These are phyloP conservation scores for Leccinum disarticulatum DNA, from an alignment of 768 basidiomycete genomes.

Conservation along the genomic window DNA sequence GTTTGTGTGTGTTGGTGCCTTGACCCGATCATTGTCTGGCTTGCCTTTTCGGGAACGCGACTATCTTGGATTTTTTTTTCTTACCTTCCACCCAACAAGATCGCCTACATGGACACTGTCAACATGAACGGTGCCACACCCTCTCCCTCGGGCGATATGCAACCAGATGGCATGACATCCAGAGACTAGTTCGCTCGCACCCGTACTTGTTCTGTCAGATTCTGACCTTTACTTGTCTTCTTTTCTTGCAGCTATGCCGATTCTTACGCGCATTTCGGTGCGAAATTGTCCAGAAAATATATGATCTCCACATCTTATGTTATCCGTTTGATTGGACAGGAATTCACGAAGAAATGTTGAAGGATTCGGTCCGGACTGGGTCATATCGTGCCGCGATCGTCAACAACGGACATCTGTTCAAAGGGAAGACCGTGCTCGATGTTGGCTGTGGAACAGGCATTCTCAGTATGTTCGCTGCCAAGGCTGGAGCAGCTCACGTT, in stretches of 20 bases:
- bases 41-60: conserved; percentile 10
- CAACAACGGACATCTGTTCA: conserved; percentile 93
- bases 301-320: conserved; percentile 6
- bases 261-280: conserved; percentile 94
- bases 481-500: conserved; percentile 91
- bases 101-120: conserved; percentile 5
- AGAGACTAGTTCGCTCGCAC: conserved; percentile 76
- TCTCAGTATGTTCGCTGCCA: conserved; percentile 96
- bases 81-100: not conserved
- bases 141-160: conserved; percentile 23
- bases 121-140: conserved; percentile 33
- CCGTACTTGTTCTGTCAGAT: conserved; percentile 28
- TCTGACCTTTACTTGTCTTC: conserved; percentile 40
- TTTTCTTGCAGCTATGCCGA: conserved; percentile 78
- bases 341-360: conserved; percentile 99
- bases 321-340: conserved; percentile 45
- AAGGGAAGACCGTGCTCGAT: conserved; percentile 94
- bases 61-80: conserved; percentile 1
- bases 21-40: conserved; percentile 11
- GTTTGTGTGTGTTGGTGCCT: conserved; percentile 16
- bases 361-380: conserved; percentile 92
- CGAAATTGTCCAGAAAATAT: conserved; percentile 20
- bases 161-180: conserved; percentile 67
- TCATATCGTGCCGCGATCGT: conserved; percentile 94
- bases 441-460: conserved; percentile 99